Evolutionary conservation across 176 grass and related monocot species (phyloP).

Genomic region (Lolium perenne): DNA sequence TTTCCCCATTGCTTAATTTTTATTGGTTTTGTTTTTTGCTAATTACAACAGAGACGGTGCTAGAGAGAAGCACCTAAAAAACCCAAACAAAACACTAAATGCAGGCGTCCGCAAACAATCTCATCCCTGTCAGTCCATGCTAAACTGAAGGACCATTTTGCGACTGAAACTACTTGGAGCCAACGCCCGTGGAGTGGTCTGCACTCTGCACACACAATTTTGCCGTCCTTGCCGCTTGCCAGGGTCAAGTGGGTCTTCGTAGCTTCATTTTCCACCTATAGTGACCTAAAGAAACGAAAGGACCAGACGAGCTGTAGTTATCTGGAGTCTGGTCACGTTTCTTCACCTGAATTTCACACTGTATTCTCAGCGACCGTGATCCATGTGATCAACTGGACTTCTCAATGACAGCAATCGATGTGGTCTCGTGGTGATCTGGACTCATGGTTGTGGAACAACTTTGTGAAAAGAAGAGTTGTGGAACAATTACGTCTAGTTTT

Average conservation of each 20-base stretch:
- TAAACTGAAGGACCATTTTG: neutral
- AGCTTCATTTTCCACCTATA: neutral
- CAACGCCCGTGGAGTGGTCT: neutral
- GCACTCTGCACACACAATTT: neutral
- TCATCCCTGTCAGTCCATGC: neutral
- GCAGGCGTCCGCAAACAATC: too few relatives aligned
- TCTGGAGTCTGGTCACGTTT: neutral
- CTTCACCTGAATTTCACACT: neutral
- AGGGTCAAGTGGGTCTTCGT: neutral
- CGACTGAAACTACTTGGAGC: neutral
- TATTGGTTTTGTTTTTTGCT: too few relatives aligned
- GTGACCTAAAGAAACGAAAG: neutral
- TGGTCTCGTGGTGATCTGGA: too few relatives aligned
- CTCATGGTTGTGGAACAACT: neutral
- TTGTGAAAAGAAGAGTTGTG: neutral
- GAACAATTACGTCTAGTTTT: neutral
- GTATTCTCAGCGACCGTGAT: neutral
- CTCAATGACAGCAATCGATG: too few relatives aligned
- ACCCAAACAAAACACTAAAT: too few relatives aligned
- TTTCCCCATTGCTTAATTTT: too few relatives aligned
- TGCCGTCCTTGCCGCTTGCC: neutral
- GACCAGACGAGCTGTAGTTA: neutral
- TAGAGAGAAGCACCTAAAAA: too few relatives aligned
- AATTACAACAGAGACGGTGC: too few relatives aligned
- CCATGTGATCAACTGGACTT: neutral